Conservation (phyloP, 2,329 filamentous ascomycete genomes). For the Xylaria polymorpha region DNA sequence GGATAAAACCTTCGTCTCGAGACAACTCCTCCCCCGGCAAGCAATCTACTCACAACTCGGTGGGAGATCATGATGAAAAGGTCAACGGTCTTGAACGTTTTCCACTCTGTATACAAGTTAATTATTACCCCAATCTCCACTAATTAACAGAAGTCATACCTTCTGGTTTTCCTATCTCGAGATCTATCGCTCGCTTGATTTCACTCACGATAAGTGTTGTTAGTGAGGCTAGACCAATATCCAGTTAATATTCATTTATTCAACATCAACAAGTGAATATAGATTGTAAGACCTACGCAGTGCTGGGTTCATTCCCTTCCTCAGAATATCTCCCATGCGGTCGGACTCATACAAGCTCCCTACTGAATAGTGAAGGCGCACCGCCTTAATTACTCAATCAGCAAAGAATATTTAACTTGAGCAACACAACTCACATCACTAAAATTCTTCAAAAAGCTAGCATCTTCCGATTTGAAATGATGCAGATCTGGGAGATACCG, state of each 20-base stretch:
- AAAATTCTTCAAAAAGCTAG: neutral
- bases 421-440: neutral
- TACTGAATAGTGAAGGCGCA: slow-evolving; percentile 1
- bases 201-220: neutral
- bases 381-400: neutral
- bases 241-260: neutral
- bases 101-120: neutral
- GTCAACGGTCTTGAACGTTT: neutral
- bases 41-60: neutral
- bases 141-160: neutral
- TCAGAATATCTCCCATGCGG: neutral
- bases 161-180: neutral
- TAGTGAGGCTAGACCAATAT: neutral
- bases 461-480: neutral
- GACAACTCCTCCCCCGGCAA: neutral
- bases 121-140: neutral
- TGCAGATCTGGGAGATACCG: neutral
- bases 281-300: neutral
- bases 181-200: neutral
- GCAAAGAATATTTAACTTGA: neutral
- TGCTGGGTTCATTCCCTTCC: neutral
- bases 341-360: neutral
- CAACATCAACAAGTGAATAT: neutral
- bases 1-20: neutral
- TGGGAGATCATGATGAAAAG: neutral